Percentiles rank a stretch among this genome's conserved stretches.
Conservation (phyloP, 768 basidiomycete species). For the Clathrus columnatus region DNA sequence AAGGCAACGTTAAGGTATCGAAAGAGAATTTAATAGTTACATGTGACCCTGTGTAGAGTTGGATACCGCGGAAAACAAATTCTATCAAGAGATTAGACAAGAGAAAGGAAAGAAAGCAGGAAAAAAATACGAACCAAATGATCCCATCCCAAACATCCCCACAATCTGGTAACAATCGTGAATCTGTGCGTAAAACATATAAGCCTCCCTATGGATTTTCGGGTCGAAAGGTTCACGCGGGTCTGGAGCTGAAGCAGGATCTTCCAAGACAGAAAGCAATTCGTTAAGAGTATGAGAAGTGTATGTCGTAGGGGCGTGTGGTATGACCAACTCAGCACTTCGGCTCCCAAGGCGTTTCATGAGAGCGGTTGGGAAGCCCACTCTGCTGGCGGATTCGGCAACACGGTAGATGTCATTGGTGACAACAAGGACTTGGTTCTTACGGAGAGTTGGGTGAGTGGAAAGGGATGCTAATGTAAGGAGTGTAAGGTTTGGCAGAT, state of each 20-base stretch:
- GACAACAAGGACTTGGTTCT: neutral
- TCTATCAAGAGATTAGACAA: neutral
- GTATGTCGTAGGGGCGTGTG: neutral
- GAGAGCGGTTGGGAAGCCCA: neutral
- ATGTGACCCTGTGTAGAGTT: conserved; percentile 1
- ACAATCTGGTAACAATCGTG: neutral
- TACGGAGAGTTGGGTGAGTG: too few species aligned
- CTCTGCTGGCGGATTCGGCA: neutral
- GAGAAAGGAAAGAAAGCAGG: neutral
- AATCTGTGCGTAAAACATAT: neutral
- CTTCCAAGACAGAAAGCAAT: neutral
- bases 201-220: too few species aligned
- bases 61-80: neutral
- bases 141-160: neutral
- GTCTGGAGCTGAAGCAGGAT: neutral
- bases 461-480: too few species aligned
- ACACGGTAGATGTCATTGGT: neutral
- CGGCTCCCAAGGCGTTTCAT: neutral
- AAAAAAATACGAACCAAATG: neutral
- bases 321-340: neutral
- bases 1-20: neutral
- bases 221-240: neutral
- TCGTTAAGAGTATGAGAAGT: neutral
- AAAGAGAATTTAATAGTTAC: conserved; percentile 16
- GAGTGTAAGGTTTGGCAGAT: too few species aligned